These are phyloP conservation scores for Diaporthe australafricana DNA, from an alignment of 2,329 filamentous ascomycete species.

Conservation along the genomic window DNA sequence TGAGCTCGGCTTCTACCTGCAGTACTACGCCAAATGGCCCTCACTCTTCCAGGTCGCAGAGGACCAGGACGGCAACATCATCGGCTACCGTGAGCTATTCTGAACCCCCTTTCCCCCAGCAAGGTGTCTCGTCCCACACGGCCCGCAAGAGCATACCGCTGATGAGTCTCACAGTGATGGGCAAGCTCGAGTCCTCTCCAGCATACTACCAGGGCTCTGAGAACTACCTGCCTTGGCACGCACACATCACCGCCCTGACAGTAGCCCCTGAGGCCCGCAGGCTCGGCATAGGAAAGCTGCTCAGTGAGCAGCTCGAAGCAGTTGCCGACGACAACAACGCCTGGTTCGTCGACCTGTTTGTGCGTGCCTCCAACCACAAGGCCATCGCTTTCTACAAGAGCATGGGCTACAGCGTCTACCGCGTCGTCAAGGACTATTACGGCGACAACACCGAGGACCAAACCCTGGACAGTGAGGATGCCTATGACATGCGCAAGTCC, in stretches of 20 bases:
- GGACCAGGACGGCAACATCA: constrained; percentile 85
- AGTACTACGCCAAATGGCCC: constrained; percentile 96
- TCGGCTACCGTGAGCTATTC: constrained; percentile 83
- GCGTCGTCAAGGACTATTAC: constrained; percentile 92
- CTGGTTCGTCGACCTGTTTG: constrained; percentile 97
- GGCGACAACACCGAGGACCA: constrained; percentile 81
- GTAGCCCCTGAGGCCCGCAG: constrained; percentile 88
- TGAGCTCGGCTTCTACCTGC: constrained; percentile 93
- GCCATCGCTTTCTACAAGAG: constrained; percentile 90
- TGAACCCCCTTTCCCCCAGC: background rate
- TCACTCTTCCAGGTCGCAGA: constrained; percentile 93
- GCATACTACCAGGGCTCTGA: constrained; percentile 78
- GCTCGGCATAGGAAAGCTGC: constrained; percentile 85
- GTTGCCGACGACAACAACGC: constrained; percentile 84
- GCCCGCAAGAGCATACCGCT: constrained; percentile 37
- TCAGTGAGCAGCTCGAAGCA: constrained; percentile 85
- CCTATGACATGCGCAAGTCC: constrained; percentile 96
- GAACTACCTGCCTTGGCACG: constrained; percentile 99
- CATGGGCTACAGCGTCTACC: constrained; percentile 92
- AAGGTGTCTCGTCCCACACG: constrained; percentile 21
- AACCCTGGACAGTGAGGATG: constrained; percentile 79
- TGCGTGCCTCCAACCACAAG: constrained; percentile 86
- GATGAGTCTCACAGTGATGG: constrained; percentile 77
- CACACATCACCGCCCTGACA: constrained; percentile 95
- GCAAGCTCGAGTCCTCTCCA: constrained; percentile 92